A percentile compares a stretch with the other conserved stretches of the same genome.
phyloP scores from a whole-genome alignment of 108 stramenopile genomes.

The Pseudonitzschia delicatissima region DNA sequence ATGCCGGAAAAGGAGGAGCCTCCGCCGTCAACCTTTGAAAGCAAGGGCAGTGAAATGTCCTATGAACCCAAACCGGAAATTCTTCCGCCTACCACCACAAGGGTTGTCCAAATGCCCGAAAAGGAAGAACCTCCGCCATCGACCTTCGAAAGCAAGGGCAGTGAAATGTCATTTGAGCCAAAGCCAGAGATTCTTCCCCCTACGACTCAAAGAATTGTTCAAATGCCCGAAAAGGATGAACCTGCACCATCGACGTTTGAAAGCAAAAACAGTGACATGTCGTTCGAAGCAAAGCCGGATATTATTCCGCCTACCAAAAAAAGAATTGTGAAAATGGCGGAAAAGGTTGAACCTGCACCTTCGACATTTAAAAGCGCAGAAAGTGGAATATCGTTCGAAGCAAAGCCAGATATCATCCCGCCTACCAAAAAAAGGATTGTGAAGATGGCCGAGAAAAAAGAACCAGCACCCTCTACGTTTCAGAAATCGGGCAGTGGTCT shows the following conservation, averaged over 20 bases:
- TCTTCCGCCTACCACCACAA: background rate
- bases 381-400: background rate
- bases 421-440: background rate
- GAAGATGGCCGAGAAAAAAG: constrained; percentile 1
- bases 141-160: background rate
- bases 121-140: background rate
- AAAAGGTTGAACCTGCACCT: background rate
- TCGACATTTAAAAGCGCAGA: background rate
- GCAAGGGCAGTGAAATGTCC: background rate
- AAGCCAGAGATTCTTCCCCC: background rate
- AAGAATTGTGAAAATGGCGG: background rate
- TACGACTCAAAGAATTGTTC: background rate
- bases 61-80: background rate
- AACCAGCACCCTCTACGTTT: background rate
- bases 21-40: background rate
- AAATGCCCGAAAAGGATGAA: background rate
- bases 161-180: constrained; percentile 1
- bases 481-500: background rate
- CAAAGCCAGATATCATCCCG: background rate
- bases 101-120: background rate
- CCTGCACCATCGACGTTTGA: background rate
- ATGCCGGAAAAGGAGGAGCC: background rate
- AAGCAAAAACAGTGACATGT: background rate
- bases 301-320: background rate
- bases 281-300: constrained; percentile 1